Evolutionary conservation across 2,329 filamentous ascomycete species (phyloP), one percentile per base, ranked within the genome.

Genomic region (Fusarium secorum): DNA sequence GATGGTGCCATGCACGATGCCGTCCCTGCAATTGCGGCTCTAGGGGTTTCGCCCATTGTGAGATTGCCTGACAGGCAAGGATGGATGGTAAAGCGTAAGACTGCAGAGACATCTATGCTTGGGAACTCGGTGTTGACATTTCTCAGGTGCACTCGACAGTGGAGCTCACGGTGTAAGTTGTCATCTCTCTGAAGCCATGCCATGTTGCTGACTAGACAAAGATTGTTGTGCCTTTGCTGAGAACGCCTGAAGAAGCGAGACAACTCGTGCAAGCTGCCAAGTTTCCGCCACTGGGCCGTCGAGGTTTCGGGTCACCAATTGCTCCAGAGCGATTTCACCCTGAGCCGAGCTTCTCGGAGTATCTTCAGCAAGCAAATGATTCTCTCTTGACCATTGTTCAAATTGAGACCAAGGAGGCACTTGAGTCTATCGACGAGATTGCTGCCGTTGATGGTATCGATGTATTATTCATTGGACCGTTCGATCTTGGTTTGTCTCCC

Each of bases 331-430:
- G 82, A 36, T 84, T 85, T 72, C 80, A 77, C 26, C 83, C 83
- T 55, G 80, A 81, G 20, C 79, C 84, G 14, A 82, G 78, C 10
- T 82, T 83, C 24, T 83, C 82, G 5, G 82, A 86, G 57, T 87
- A 87, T 64, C 81, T 87, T 71, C 80, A 83, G 65, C 80, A 83
- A 42, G 85, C 85, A 46, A 86, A 87, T 66, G 80, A 85, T 57
- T 72, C 78, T 33, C 82, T 91, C 26, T 76, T 91, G 63, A 90
- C 87, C 20, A 89, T 91, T 80, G 88, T 91, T 15, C 90, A 91
- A 78, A 91, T 92, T 56, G 90, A 92, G 80, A 91, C 90, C 1
- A 81, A 83, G 66, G 89, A 90, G 76, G 89, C 89, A 1, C 80
- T 91, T 18, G 85, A 88, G 2, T 79, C 80, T 17, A 85, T 91